A percentile compares a stretch with the other conserved stretches of the same genome.
Evolutionary conservation across 805 yeast species (phyloP).

Genomic region (Yamadazyma tumulicola): DNA sequence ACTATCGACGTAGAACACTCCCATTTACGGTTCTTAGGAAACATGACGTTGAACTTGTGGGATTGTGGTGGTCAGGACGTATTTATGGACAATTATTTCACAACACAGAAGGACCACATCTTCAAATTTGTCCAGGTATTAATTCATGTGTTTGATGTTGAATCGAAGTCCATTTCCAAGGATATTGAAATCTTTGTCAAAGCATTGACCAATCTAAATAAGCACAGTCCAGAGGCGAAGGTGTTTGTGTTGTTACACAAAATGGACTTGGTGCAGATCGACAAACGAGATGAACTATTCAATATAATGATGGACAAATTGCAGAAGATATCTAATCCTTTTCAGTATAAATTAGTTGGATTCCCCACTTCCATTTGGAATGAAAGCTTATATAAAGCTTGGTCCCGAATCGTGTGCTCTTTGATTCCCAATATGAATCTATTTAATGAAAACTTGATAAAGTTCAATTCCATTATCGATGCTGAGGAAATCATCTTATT

Average conservation of each 20-base stretch:
- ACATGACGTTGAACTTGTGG: slow-evolving; percentile 94
- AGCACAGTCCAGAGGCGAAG: slow-evolving; percentile 85
- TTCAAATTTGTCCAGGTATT: slow-evolving; percentile 94
- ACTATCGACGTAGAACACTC: slow-evolving; percentile 99
- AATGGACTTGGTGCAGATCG: slow-evolving; percentile 91
- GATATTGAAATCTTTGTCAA: slow-evolving; percentile 90
- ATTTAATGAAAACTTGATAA: slow-evolving; percentile 71
- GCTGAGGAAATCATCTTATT: slow-evolving; percentile 90
- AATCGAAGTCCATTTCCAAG: slow-evolving; percentile 83
- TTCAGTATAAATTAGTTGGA: slow-evolving; percentile 65
- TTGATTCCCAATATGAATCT: slow-evolving; percentile 86
- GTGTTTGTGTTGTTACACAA: slow-evolving; percentile 90
- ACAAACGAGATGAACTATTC: slow-evolving; percentile 80
- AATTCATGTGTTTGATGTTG: slow-evolving; percentile 95
- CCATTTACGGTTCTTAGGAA: slow-evolving; percentile 85
- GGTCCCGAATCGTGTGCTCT: slow-evolving; percentile 95
- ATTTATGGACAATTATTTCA: slow-evolving; percentile 90
- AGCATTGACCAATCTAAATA: slow-evolving; percentile 74
- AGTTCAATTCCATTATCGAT: slow-evolving; percentile 67
- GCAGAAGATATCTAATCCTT: slow-evolving; percentile 67
- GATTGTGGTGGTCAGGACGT: slow-evolving; percentile 99
- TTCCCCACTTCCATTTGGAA: slow-evolving; percentile 98
- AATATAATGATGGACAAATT: slow-evolving; percentile 79
- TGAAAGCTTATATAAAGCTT: slow-evolving; percentile 90
- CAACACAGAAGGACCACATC: slow-evolving; percentile 85